Base-by-base conservation (phyloP, 176 grass and related monocot species). In the Musa beccarii region DNA sequence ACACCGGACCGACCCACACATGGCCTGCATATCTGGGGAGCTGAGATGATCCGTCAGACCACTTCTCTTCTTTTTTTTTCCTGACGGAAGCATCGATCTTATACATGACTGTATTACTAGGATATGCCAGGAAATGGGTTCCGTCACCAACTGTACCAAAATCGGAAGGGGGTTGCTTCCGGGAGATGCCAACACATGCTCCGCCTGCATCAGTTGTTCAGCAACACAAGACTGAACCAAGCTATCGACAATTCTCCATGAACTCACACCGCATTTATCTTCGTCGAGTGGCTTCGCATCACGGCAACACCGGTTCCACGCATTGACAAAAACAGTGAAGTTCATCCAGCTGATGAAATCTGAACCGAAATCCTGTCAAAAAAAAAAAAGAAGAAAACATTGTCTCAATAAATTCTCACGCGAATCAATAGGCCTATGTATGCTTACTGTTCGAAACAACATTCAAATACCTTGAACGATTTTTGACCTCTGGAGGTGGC, bases 11-110 rank as follows among this genome's bases (percentile, higher is more conserved):
- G 96, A 95, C 61, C 55, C 84, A 76, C 80, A 79, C 71, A 87
- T 82, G 43, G 88, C 86, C 71, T 84, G 81, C 71, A 95, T 76
- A 72, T 87, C 78, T 34, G 89, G 83, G 22, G 73, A 79, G 73
- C 92, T 92, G 71, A 82, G 73, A 67, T 77, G 87, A 63, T 89
- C 83, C 1, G 34, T 57, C 53, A 74, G 34, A 53, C 90, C 70
- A 17, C 82, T 74, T 87, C 86, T 99, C 96, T 92, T 95, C 83
- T 99, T 99, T 79, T 86, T 99, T 80, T 89, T 99, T 59, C 95
- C 91, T 29, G 85, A 69, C 57, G 91, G 91, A 65, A 88, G 69
- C 10, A 92, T 69, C 3, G 79, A 76, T 81, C 82, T 95, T 63
- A 88, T 21, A 64, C 85, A 95, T 10, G 88, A 95, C 59, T 92